Conservation (phyloP, 2,329 filamentous ascomycete genomes). For the Malbranchea cinnamomea region DNA sequence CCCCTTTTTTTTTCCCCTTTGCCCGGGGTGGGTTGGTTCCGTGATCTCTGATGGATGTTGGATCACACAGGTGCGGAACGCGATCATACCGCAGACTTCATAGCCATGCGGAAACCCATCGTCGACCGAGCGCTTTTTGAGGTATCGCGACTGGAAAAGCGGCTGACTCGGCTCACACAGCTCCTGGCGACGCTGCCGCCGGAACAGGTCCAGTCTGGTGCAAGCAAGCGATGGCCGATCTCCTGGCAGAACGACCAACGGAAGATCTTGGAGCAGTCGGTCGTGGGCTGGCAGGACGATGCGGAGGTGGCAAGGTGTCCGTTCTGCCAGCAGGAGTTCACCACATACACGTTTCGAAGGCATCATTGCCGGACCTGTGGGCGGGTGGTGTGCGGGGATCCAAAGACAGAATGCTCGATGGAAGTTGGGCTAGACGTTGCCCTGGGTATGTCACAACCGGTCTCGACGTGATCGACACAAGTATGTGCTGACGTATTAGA, state of each 20-base stretch:
- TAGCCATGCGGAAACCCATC: slow-evolving; percentile 53
- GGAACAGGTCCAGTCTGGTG: slow-evolving; percentile 42
- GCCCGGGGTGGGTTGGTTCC: too few relatives aligned
- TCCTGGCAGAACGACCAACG: slow-evolving; percentile 58
- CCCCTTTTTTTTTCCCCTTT: too few relatives aligned
- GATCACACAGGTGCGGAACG: slow-evolving; percentile 42
- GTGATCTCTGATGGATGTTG: too few relatives aligned
- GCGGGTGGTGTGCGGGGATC: slow-evolving; percentile 81
- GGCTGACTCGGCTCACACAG: slow-evolving; percentile 77
- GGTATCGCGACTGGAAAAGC: slow-evolving; percentile 77
- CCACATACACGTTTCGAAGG: slow-evolving; percentile 77
- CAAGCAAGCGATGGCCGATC: slow-evolving; percentile 35
- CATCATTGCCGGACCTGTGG: slow-evolving; percentile 94
- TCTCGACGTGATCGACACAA: not conserved
- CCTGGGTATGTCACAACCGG: slow-evolving; percentile 36
- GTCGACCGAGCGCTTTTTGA: slow-evolving; percentile 80
- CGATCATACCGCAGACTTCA: slow-evolving; percentile 60
- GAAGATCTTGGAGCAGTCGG: slow-evolving; percentile 73
- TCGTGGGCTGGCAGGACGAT: slow-evolving; percentile 94
- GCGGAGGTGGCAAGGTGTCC: slow-evolving; percentile 65
- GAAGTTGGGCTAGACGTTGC: slow-evolving; percentile 71
- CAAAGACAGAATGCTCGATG: slow-evolving; percentile 65
- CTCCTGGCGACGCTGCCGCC: slow-evolving; percentile 62
- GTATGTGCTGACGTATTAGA: slow-evolving; percentile 10
- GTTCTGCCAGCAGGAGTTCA: slow-evolving; percentile 92